Conservation (phyloP, 306 rosid genomes). For the Canavalia ensiformis region DNA sequence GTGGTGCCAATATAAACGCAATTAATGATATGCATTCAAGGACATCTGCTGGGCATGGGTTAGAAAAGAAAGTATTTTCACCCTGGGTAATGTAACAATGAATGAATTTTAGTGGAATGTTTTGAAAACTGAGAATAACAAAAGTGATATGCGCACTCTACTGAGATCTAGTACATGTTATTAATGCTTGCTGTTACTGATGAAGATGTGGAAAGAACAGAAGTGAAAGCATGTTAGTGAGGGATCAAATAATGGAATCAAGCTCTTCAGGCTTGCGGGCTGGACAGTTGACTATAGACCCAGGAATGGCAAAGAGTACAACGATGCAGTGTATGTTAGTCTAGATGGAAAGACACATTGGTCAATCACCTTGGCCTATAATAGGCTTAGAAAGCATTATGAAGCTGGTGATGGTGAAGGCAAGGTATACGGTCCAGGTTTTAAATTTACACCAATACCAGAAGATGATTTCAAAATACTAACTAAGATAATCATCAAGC, state of each 20-base stretch:
- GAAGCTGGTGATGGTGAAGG: constrained; percentile 77
- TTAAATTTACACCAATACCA: constrained; percentile 76
- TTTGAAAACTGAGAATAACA: constrained; percentile 55
- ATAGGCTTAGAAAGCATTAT: constrained; percentile 63
- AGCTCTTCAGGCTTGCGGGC: too few species aligned
- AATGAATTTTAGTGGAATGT: constrained; percentile 33
- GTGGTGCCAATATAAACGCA: constrained; percentile 42
- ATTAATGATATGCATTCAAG: constrained; percentile 41
- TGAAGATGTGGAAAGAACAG: constrained; percentile 24
- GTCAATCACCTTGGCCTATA: constrained; percentile 94
- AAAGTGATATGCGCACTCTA: too few species aligned
- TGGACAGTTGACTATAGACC: constrained; percentile 88
- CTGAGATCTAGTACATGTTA: too few species aligned
- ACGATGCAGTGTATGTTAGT: constrained; percentile 88
- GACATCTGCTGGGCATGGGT: constrained; percentile 47
- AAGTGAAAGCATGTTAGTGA: constrained; percentile 65
- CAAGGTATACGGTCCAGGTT: constrained; percentile 62
- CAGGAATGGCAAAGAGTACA: constrained; percentile 64
- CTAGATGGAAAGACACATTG: constrained; percentile 84
- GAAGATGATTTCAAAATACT: constrained; percentile 68
- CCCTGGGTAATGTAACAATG: too few species aligned
- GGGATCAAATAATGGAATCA: constrained; percentile 74
- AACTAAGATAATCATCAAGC: constrained; percentile 59
- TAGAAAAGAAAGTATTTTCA: constrained; percentile 44
- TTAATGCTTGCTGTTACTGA: constrained; percentile 21